These are phyloP conservation scores for Thraustochytrium aureum DNA, from an alignment of 352 stramenopile species.

Conservation along the genomic window DNA sequence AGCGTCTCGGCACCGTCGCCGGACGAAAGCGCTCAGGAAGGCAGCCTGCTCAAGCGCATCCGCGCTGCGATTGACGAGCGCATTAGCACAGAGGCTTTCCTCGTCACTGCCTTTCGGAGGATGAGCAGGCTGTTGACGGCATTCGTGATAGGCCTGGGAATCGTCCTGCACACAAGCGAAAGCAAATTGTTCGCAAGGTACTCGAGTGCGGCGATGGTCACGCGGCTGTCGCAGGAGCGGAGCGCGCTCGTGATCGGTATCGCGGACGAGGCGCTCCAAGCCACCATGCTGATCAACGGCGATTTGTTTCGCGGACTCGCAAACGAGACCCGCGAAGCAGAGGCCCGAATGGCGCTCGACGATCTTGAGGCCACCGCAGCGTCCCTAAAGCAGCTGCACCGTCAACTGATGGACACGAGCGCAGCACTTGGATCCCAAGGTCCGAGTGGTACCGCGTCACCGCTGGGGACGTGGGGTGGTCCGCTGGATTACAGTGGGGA, in stretches of 20 bases:
- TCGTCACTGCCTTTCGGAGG: background rate
- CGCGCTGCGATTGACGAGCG: constrained; percentile 23
- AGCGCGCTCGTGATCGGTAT: background rate
- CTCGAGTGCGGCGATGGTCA: background rate
- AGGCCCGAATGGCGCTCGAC: too few species aligned
- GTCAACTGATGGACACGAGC: background rate
- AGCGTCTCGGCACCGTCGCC: background rate
- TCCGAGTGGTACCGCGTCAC: background rate
- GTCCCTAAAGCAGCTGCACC: background rate
- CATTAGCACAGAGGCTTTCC: background rate
- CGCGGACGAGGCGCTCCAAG: background rate
- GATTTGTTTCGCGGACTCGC: too few species aligned
- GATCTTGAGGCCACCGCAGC: too few species aligned
- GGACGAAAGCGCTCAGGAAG: background rate
- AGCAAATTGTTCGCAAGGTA: background rate
- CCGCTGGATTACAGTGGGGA: too few species aligned
- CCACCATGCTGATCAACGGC: too few species aligned
- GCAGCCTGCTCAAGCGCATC: constrained; percentile 5
- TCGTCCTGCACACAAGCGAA: background rate
- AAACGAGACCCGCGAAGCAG: too few species aligned
- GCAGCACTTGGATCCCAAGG: background rate
- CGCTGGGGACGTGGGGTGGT: too few species aligned
- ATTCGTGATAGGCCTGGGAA: background rate
- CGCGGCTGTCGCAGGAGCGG: background rate
- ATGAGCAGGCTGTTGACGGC: background rate